Conservation (phyloP, 1,284 basidiomycete species). For the Salmacisia buchloeana region DNA sequence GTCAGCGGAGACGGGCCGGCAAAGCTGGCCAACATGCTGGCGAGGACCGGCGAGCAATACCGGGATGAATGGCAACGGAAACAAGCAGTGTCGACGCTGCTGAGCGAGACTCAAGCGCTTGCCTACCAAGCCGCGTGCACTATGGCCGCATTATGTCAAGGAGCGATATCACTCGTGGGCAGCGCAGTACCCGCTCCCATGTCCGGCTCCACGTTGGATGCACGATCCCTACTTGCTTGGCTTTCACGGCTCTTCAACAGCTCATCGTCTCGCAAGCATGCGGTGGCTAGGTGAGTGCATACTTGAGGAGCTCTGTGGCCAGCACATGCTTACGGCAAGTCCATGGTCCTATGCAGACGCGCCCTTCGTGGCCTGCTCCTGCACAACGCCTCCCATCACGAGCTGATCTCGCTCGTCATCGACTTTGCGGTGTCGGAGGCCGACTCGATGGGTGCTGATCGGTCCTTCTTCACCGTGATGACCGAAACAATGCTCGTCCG, state of each 20-base stretch:
- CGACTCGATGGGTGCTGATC: constrained; percentile 52
- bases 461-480: constrained; percentile 71
- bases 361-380: constrained; percentile 69
- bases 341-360: constrained; percentile 53
- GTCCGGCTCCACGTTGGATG: constrained; percentile 58
- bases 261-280: constrained; percentile 49
- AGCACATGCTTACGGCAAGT: not conserved
- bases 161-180: constrained; percentile 50
- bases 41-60: constrained; percentile 59
- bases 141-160: constrained; percentile 65
- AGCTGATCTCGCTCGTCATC: constrained; percentile 67
- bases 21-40: constrained; percentile 69
- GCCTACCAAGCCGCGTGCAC: constrained; percentile 65
- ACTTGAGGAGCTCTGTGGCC: not conserved
- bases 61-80: constrained; percentile 52
- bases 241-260: constrained; percentile 54
- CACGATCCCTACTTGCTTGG: constrained; percentile 53
- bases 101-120: constrained; percentile 60
- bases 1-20: constrained; percentile 70
- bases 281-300: constrained; percentile 36
- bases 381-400: constrained; percentile 60
- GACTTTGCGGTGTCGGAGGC: constrained; percentile 65
- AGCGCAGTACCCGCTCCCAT: constrained; percentile 79
- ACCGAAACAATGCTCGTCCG: constrained; percentile 66
- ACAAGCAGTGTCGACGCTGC: constrained; percentile 52